Conservation (phyloP, 306 rosid species). For the Gastrolobium villosum region DNA sequence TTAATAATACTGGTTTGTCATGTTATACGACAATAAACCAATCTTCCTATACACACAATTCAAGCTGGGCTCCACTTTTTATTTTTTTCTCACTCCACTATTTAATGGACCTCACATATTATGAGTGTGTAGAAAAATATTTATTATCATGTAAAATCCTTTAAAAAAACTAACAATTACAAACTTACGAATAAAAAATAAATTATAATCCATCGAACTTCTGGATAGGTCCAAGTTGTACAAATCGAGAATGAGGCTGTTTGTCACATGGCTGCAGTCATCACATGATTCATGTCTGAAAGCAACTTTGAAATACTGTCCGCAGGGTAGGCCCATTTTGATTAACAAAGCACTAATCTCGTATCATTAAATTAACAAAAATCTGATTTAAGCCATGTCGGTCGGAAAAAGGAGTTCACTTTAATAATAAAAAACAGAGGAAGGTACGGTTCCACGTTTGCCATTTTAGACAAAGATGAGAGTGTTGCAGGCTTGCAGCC, state of each 20-base stretch:
- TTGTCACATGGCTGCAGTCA: slow-evolving; percentile 47
- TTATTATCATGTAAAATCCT: too few species aligned
- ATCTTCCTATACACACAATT: too few species aligned
- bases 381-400: slow-evolving; percentile 29
- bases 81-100: too few species aligned
- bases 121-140: too few species aligned
- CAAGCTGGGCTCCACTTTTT: too few species aligned
- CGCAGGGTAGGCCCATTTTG: slow-evolving; percentile 24
- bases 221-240: slow-evolving; percentile 44
- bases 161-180: not conserved
- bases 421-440: not conserved
- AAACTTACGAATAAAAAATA: not conserved
- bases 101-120: too few species aligned
- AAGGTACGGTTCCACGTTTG: slow-evolving; percentile 20
- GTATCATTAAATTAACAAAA: slow-evolving; percentile 9
- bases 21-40: too few species aligned
- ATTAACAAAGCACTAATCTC: not conserved
- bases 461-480: not conserved
- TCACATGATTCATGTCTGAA: slow-evolving; percentile 36
- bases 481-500: not conserved
- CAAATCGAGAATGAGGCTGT: not conserved
- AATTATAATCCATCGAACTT: not conserved
- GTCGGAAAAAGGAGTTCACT: not conserved
- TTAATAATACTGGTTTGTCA: too few species aligned
- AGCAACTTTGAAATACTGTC: slow-evolving; percentile 23